phyloP scores from a whole-genome alignment of 495 filamentous ascomycete species.

The Xylaria bambusicola region DNA sequence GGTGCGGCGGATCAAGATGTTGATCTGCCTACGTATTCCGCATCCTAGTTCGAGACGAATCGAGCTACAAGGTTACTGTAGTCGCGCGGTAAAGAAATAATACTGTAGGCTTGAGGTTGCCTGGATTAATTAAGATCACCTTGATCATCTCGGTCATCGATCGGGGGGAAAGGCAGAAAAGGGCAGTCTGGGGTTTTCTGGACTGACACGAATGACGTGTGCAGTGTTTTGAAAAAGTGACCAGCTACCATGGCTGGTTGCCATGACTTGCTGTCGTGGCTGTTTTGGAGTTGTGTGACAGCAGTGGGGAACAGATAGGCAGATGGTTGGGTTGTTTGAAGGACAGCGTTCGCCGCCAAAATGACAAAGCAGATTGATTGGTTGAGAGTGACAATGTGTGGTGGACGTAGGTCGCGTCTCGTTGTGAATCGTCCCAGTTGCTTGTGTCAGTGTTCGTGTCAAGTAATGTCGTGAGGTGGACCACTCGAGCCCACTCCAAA shows the following conservation, averaged over 20 bases:
- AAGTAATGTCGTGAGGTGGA: background rate
- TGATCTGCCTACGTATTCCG: too few species aligned
- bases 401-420: constrained; percentile 13
- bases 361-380: background rate
- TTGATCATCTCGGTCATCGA: too few species aligned
- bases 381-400: background rate
- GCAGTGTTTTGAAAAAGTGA: constrained; percentile 11
- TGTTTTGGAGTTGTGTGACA: constrained; percentile 1
- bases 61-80: too few species aligned
- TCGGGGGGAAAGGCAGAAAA: too few species aligned
- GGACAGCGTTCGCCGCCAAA: background rate
- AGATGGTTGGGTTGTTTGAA: background rate
- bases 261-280: background rate
- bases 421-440: constrained; percentile 9
- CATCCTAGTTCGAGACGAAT: too few species aligned
- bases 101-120: too few species aligned
- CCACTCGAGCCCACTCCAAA: too few species aligned
- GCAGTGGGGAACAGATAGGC: constrained; percentile 4
- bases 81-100: too few species aligned
- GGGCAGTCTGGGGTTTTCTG: too few species aligned
- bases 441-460: background rate
- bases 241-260: constrained; percentile 2
- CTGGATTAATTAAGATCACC: too few species aligned
- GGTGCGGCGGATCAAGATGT: too few species aligned
- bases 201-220: constrained; percentile 5